Conservation (phyloP, 2,329 filamentous ascomycete genomes). For the Pseudopithomyces maydicus region DNA sequence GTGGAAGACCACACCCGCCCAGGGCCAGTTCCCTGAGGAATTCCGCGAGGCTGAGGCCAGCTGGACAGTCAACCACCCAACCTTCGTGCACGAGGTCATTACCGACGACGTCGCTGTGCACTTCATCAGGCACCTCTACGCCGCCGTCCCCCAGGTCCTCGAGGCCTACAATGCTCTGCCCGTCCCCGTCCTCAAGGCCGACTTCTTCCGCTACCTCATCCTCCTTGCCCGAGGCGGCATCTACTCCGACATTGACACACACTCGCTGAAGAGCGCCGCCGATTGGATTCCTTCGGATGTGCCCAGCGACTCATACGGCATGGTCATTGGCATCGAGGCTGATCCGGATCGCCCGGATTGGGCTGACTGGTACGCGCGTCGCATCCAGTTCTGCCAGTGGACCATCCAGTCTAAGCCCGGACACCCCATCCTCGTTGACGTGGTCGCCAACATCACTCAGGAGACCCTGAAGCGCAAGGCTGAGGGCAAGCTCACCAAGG, state of each 20-base stretch:
- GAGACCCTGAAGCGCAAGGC: slow-evolving; percentile 77
- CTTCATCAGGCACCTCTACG: slow-evolving; percentile 84
- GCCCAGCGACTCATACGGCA: slow-evolving; percentile 76
- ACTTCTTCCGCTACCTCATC: slow-evolving; percentile 72
- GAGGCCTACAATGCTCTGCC: slow-evolving; percentile 57
- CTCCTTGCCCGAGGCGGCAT: slow-evolving; percentile 78
- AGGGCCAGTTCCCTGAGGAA: slow-evolving; percentile 71
- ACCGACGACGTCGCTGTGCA: slow-evolving; percentile 86
- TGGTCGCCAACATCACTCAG: slow-evolving; percentile 84
- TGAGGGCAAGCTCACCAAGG: slow-evolving; percentile 65
- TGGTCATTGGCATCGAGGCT: slow-evolving; percentile 94
- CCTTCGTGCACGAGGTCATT: slow-evolving; percentile 95
- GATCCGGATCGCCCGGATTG: slow-evolving; percentile 93
- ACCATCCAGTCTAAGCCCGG: slow-evolving; percentile 96
- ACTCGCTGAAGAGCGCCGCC: slow-evolving; percentile 77
- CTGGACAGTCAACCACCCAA: slow-evolving; percentile 86
- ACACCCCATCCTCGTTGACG: slow-evolving; percentile 86
- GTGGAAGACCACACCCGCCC: slow-evolving; percentile 86
- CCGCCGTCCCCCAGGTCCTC: slow-evolving; percentile 61
- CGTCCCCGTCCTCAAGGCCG: slow-evolving; percentile 62
- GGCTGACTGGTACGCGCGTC: slow-evolving; percentile 92
- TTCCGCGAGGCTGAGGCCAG: slow-evolving; percentile 86
- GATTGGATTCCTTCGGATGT: slow-evolving; percentile 86
- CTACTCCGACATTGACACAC: slow-evolving; percentile 85
- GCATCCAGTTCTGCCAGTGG: slow-evolving; percentile 99